Evolutionary conservation across 495 filamentous ascomycete genomes (phyloP), one percentile per base, ranked within the genome.

Genomic region (Sphaerosporella brunnea): DNA sequence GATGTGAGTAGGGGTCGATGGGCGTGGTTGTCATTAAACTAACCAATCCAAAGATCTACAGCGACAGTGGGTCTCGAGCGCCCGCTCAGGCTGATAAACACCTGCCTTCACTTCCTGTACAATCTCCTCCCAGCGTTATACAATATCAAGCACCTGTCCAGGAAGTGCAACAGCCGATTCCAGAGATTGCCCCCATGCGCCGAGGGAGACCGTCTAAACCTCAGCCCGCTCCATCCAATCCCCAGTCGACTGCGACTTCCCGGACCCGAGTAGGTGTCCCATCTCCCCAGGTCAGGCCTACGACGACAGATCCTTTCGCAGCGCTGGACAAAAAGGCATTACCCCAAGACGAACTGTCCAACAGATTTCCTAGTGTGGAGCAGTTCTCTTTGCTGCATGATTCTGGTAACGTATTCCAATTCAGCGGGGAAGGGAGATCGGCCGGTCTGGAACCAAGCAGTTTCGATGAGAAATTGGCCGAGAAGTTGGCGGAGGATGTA

Each of bases 151-250:
- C 77, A 23, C 77, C 80, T 30, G 68, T 74, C 41, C 70, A 77
- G 11, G 74, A 80, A 51, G 72, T 80, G 53, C 74, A 78, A 28
- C 73, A 79, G 49, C 65, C 71, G 5, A 77, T 95, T 49, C 92
- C 92, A 4, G 87, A 96, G 49, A 84, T 97, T 51, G 79, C 79
- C 48, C 90, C 90, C 4, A 96, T 96, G 90, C 72, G 92, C 36
- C 74, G 90, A 61, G 90, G 90, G 5, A 74, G 90, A 45, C 82
- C 86, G 5, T 71, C 76, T 3, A 78, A 73, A 26, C 58, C 64
- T 35, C 41, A 62, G 11, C 65, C 61, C 41, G 56, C 56, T 21
- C 55, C 65, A 19, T 46, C 43, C 11, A 46, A 15, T 13, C 43
- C 43, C 21, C 54, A 56, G 23, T 56, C 57, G 0, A 50, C 58